A percentile compares a stretch with the other conserved stretches of the same genome.
phyloP scores from a whole-genome alignment of 75 land plant species.

The Cryptomeria japonica region DNA sequence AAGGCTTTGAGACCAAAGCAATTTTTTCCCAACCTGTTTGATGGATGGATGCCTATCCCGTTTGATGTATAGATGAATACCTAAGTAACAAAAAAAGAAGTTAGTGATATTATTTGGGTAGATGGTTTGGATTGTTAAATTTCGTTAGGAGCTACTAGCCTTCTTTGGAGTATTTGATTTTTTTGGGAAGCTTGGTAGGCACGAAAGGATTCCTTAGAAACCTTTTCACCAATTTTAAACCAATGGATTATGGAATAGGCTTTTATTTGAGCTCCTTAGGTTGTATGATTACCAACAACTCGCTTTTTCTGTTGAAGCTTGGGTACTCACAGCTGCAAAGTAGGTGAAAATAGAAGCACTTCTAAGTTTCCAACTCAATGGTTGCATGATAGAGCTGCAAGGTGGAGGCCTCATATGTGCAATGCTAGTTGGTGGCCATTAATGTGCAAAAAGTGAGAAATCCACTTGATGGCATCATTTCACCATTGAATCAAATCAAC shows the following conservation, averaged over 20 bases:
- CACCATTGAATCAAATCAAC: no score
- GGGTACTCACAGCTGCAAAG: not conserved
- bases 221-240: not conserved
- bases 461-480: no score
- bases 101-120: no score
- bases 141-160: not conserved
- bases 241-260: not conserved
- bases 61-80: no score
- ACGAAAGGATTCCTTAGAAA: not conserved
- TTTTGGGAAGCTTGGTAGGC: not conserved
- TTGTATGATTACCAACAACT: no score
- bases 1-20: no score
- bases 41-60: no score
- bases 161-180: not conserved
- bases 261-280: no score
- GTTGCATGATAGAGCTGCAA: not conserved
- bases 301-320: not conserved
- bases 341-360: not conserved
- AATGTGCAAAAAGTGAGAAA: not conserved
- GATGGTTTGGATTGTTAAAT: no score
- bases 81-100: no score
- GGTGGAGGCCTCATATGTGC: not conserved
- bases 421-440: not conserved
- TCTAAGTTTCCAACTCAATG: not conserved
- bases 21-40: no score